A percentile compares a stretch with the other conserved stretches of the same genome.
These are phyloP conservation scores for Tolypocladium guangdongense DNA, from an alignment of 2,329 filamentous ascomycete genomes.

Conservation along the genomic window DNA sequence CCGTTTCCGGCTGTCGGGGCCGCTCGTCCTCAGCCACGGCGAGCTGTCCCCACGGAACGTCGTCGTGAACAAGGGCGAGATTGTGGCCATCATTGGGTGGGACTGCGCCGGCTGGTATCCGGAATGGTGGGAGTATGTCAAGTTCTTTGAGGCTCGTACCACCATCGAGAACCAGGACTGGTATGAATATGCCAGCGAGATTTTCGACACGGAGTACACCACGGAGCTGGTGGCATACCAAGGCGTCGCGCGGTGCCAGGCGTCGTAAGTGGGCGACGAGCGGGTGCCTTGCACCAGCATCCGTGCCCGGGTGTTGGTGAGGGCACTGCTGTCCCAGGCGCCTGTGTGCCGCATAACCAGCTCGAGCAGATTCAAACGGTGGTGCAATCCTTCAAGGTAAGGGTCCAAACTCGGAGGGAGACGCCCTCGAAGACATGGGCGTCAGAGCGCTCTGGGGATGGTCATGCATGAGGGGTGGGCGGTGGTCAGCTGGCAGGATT, in stretches of 20 bases:
- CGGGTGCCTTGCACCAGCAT: background rate
- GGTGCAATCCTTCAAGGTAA: background rate
- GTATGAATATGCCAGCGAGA: slow-evolving; percentile 18
- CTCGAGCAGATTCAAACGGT: background rate
- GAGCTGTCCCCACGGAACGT: slow-evolving; percentile 18
- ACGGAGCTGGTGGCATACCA: slow-evolving; percentile 20
- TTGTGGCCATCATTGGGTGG: slow-evolving; percentile 18
- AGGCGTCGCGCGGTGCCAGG: slow-evolving; percentile 17
- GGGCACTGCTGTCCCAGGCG: too few relatives aligned
- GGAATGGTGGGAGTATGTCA: slow-evolving; percentile 23
- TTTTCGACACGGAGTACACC: slow-evolving; percentile 13
- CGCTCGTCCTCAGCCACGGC: slow-evolving; percentile 13
- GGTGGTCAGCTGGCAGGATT: background rate
- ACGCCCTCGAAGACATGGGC: background rate
- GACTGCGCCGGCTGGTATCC: slow-evolving; percentile 21
- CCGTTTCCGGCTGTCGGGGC: slow-evolving; percentile 8
- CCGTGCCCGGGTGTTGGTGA: too few relatives aligned
- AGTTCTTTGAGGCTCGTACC: slow-evolving; percentile 21
- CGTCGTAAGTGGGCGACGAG: slow-evolving; percentile 2
- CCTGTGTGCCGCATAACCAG: background rate
- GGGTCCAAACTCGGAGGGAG: background rate
- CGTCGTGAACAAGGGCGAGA: slow-evolving; percentile 12
- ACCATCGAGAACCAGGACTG: slow-evolving; percentile 16
- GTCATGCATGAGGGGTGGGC: too few relatives aligned
- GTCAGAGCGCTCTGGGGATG: background rate